Evolutionary conservation across 148 eudicot species (phyloP), one percentile per base, ranked within the genome.

Genomic region (Gaultheria prostrata): DNA sequence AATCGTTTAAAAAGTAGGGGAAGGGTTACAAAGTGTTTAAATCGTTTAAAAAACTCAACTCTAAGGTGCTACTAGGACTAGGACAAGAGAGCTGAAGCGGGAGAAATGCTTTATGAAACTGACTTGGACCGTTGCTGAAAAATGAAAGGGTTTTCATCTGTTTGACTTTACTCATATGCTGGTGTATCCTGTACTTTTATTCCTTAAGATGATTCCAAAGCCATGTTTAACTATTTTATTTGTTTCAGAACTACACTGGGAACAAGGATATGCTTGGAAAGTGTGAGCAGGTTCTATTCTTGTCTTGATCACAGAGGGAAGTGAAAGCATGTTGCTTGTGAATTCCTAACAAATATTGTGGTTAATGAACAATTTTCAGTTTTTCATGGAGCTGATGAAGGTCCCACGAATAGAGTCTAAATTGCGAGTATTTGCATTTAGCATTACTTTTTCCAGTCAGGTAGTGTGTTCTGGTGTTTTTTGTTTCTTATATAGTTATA

Each of bases 361-460:
- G 11, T 67, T 76, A 65, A 83, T 84, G 86, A 53, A 21, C 77
- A 65, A 28, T 24, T 89, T 94, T 83, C 93, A 93, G 98, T 97
- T 97, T 88, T 94, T 94, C 89, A 85, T 94, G 89, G 98, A 97
- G 92, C 86, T 97, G 90, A 97, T 97, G 99, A 97, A 97, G 86
- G 97, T 97, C 77, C 98, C 96, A 78, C 93, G 98, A 79, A 98
- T 97, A 54, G 99, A 97, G 85, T 88, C 98, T 70, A 97, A 97
- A 87, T 89, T 97, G 80, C 89, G 99, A 90, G 99, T 97, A 78
- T 97, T 97, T 91, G 93, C 97, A 24, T 97, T 97, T 71, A 95
- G 91, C 84, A 97, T 97, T 63, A 90, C 94, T 46, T 97, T 97
- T 88, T 85, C 91, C 21, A 92, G 83, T 87, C 99, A 97, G 97